Base-by-base conservation (phyloP, 1,284 basidiomycete genomes). In the Papiliotrema nemorosa region DNA sequence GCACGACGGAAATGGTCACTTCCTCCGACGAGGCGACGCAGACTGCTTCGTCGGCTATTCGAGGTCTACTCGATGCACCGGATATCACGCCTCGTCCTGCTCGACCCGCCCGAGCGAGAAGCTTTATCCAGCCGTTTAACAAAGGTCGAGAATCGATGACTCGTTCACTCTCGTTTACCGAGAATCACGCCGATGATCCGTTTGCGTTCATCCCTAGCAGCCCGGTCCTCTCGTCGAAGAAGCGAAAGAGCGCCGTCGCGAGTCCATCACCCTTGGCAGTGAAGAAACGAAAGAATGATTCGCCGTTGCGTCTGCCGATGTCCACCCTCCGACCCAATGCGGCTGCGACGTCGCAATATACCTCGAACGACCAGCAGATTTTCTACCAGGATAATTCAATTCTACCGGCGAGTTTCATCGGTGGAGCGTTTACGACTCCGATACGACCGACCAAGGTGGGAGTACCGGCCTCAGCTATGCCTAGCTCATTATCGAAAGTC, bases 121-220 rank as follows among this genome's bases (percentile, higher is more conserved):
- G 38, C 25, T n/a, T 50, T 9, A 24, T 50, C 22, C 47, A 49
- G 39, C 47, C 47, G 21, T 49, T 49, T 24, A 14, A n/a, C 13
- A 44, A 50, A 25, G 16, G 21, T 29, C 33, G 49, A 18, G 49
- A 44, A 14, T 26, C 49, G 16, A 22, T 29, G 25, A 31, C 49
- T 18, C 41, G 49, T 3, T 50, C 49, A 12, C 38, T 49, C 48
- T n/a, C 24, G n/a, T 18, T 29, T 13, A 16, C n/a, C 5, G n/a
- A n/a, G n/a, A n/a, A n/a, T n/a, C n/a, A n/a, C n/a, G 29, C 44
- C 12, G 48, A 49, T 22, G 48, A 49, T 29, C 48, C 48, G 5
- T 49, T 49, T 35, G 33, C 48, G 20, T 27, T 40, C 14, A 18
- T 38, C 3, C 41, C 41, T 5, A 40, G 22, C 38, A 40, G n/a